Percentiles rank a stretch among this genome's conserved stretches.
Conservation (phyloP, 2,329 filamentous ascomycete species). For the Mycosphaerella sp. region DNA sequence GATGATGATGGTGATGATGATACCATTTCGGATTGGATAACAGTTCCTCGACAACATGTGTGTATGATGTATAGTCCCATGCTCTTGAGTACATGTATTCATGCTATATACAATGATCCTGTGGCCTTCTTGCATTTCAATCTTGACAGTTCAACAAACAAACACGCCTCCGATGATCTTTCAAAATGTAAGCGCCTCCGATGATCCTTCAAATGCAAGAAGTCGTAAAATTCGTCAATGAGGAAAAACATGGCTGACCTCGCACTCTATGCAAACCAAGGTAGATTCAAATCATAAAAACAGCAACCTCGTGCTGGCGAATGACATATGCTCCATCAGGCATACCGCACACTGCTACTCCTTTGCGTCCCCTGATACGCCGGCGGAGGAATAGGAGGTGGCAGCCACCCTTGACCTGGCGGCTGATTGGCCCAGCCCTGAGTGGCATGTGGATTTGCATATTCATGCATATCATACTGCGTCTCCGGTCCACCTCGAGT, state of each 20-base stretch:
- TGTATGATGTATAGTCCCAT: too few relatives aligned
- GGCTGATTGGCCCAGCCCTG: slow-evolving; percentile 24
- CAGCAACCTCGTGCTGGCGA: neutral
- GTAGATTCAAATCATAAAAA: neutral
- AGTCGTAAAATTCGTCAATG: neutral
- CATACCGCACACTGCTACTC: slow-evolving; percentile 20
- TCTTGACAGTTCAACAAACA: too few relatives aligned
- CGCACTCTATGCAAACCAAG: neutral
- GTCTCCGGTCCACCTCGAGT: slow-evolving; percentile 12
- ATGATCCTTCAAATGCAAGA: neutral
- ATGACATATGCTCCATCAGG: slow-evolving; percentile 9
- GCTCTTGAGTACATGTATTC: too few relatives aligned
- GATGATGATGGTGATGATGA: slow-evolving; percentile 32
- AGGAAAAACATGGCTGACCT: neutral
- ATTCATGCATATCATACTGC: slow-evolving; percentile 16
- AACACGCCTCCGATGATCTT: too few relatives aligned
- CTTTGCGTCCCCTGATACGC: slow-evolving; percentile 14
- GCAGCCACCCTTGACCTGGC: slow-evolving; percentile 9
- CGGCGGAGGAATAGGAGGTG: slow-evolving; percentile 24
- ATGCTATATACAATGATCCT: too few relatives aligned
- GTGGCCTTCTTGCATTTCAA: too few relatives aligned
- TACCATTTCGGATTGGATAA: too few relatives aligned
- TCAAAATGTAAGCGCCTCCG: too few relatives aligned
- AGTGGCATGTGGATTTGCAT: slow-evolving; percentile 17
- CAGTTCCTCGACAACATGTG: too few relatives aligned